Conservation (phyloP, 805 yeast genomes). For the Candida dajiaensis region DNA sequence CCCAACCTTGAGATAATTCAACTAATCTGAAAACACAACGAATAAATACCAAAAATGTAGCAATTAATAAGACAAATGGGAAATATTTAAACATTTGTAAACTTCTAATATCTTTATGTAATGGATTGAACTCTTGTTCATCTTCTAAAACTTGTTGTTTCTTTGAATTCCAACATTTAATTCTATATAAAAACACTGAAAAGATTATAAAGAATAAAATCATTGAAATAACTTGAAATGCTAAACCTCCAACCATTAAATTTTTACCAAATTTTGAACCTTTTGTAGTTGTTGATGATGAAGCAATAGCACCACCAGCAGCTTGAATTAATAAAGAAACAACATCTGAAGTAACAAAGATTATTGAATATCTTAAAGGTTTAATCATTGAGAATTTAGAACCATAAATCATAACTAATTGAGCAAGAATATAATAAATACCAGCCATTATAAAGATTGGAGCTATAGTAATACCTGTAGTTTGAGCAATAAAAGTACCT, state of each 20-base stretch:
- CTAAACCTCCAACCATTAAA: slow-evolving; percentile 73
- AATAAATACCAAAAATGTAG: slow-evolving; percentile 50
- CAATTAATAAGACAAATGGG: slow-evolving; percentile 37
- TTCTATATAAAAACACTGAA: slow-evolving; percentile 38
- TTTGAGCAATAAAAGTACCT: slow-evolving; percentile 50
- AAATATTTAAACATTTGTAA: slow-evolving; percentile 33
- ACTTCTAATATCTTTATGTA: slow-evolving; percentile 30
- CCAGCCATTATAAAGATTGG: slow-evolving; percentile 87
- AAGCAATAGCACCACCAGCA: slow-evolving; percentile 47
- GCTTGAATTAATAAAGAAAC: slow-evolving; percentile 63
- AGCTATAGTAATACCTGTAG: slow-evolving; percentile 28
- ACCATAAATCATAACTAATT: slow-evolving; percentile 58
- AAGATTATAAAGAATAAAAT: slow-evolving; percentile 47
- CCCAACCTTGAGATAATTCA: slow-evolving; percentile 71
- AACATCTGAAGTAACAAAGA: slow-evolving; percentile 63
- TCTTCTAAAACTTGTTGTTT: slow-evolving; percentile 21
- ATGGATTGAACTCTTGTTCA: slow-evolving; percentile 30
- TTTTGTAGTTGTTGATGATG: slow-evolving; percentile 27
- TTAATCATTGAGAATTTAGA: slow-evolving; percentile 40
- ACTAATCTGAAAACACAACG: slow-evolving; percentile 70
- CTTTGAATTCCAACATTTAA: slow-evolving; percentile 26
- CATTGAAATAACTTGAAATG: slow-evolving; percentile 71
- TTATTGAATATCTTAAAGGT: slow-evolving; percentile 56
- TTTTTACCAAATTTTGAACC: slow-evolving; percentile 43
- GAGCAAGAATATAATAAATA: slow-evolving; percentile 64